phyloP scores from a whole-genome alignment of 768 basidiomycete species.

The Pulveroboletus sp. region DNA sequence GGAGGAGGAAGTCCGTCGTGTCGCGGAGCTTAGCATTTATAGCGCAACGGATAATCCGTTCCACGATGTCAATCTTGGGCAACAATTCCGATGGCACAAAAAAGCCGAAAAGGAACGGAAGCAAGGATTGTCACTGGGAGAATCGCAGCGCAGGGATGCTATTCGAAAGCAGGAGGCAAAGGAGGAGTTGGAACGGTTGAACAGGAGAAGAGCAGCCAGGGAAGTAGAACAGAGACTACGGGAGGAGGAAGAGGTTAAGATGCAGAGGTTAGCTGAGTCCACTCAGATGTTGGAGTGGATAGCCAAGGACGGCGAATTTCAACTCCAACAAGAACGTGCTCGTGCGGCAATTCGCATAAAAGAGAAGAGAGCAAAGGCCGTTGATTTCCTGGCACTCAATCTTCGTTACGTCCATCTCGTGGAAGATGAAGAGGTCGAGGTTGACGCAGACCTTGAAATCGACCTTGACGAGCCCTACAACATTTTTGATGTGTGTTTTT shows the following conservation, averaged over 20 bases:
- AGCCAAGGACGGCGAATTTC: constrained; percentile 94
- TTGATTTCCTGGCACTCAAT: constrained; percentile 96
- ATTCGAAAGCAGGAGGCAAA: constrained; percentile 84
- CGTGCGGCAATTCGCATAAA: constrained; percentile 92
- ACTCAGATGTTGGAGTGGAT: constrained; percentile 99
- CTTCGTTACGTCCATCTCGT: constrained; percentile 83
- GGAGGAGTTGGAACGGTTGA: constrained; percentile 91
- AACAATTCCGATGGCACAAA: constrained; percentile 99
- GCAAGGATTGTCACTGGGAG: constrained; percentile 72
- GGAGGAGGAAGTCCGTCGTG: constrained; percentile 87
- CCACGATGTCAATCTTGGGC: constrained; percentile 93
- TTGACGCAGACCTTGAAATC: constrained; percentile 90
- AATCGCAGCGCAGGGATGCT: constrained; percentile 76
- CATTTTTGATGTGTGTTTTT: constrained; percentile 79
- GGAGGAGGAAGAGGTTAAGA: constrained; percentile 89
- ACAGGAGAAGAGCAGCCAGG: constrained; percentile 84
- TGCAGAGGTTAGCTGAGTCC: constrained; percentile 87
- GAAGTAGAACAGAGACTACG: constrained; percentile 84
- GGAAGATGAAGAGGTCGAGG: constrained; percentile 70
- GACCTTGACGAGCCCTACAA: constrained; percentile 98
- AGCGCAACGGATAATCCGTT: constrained; percentile 97
- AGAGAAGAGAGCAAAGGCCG: constrained; percentile 97
- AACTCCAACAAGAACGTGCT: constrained; percentile 87
- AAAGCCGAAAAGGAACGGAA: constrained; percentile 96
- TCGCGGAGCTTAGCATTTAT: constrained; percentile 94